A percentile compares a stretch with the other conserved stretches of the same genome.
Conservation (phyloP, 1,284 basidiomycete genomes). For the Ceratobasidium sp. region DNA sequence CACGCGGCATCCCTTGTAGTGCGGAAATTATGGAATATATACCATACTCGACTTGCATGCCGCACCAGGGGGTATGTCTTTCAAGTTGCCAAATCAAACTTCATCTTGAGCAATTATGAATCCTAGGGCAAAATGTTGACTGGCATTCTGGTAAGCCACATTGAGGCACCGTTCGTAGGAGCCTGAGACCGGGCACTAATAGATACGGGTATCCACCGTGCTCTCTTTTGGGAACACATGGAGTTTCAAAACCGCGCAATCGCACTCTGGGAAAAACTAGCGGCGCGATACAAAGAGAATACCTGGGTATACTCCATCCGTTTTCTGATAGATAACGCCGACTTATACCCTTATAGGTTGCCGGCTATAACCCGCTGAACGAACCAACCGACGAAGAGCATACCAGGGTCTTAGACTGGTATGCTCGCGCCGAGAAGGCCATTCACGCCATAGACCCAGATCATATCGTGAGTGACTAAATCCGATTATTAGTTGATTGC, state of each 20-base stretch:
- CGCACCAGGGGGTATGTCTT: conserved; percentile 45
- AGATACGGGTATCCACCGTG: conserved; percentile 46
- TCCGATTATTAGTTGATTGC: too few relatives aligned
- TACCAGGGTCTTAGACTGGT: conserved; percentile 51
- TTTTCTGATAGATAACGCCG: too few relatives aligned
- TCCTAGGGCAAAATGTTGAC: conserved; percentile 44
- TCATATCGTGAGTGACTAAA: conserved; percentile 52
- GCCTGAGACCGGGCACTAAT: not conserved
- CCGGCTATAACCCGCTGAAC: conserved; percentile 55
- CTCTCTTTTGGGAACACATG: conserved; percentile 54
- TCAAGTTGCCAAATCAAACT: too few relatives aligned
- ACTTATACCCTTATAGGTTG: too few relatives aligned
- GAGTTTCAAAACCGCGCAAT: conserved; percentile 56
- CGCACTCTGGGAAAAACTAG: conserved; percentile 53
- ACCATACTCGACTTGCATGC: conserved; percentile 67
- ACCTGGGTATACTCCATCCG: conserved; percentile 54
- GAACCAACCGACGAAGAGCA: conserved; percentile 54
- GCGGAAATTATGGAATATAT: conserved; percentile 61
- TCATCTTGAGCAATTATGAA: not conserved
- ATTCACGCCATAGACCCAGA: conserved; percentile 54
- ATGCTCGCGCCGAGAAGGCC: conserved; percentile 53
- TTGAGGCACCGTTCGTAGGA: too few relatives aligned
- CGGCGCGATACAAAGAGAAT: conserved; percentile 53
- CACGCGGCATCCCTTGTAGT: conserved; percentile 47
- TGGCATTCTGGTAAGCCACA: conserved; percentile 43